Evolutionary conservation across 495 filamentous ascomycete genomes (phyloP).

Genomic region (Beverwykella pulmonaria): DNA sequence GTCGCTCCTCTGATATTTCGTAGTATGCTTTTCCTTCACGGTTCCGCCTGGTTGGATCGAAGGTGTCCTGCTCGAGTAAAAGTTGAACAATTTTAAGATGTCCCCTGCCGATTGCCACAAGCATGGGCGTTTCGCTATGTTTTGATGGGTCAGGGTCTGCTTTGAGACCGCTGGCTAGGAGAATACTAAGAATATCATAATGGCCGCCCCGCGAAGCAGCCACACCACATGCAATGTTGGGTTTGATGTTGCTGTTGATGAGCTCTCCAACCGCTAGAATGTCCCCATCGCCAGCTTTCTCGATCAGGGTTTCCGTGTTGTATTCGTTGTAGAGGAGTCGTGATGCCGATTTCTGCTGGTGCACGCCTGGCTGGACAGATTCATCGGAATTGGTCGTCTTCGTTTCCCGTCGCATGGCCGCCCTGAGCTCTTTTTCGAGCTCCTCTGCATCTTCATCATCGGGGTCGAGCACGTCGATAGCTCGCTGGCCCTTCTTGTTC

Average conservation of each 20-base stretch:
- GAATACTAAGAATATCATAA: constrained; percentile 77
- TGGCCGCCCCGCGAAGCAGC: constrained; percentile 93
- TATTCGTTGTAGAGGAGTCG: constrained; percentile 55
- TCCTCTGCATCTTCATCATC: constrained; percentile 66
- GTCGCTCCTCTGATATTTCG: constrained; percentile 79
- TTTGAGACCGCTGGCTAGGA: constrained; percentile 73
- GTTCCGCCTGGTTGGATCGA: constrained; percentile 72
- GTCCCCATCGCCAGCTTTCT: constrained; percentile 82
- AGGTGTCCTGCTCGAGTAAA: constrained; percentile 73
- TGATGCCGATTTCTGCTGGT: constrained; percentile 52
- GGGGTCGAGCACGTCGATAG: constrained; percentile 76
- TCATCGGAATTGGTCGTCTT: constrained; percentile 51
- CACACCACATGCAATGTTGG: constrained; percentile 82
- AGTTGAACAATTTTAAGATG: constrained; percentile 80
- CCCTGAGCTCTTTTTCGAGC: constrained; percentile 56
- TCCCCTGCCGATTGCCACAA: constrained; percentile 89
- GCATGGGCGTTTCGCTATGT: constrained; percentile 80
- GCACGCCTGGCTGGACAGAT: constrained; percentile 48
- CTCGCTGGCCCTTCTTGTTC: constrained; percentile 84
- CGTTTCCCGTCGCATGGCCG: constrained; percentile 51
- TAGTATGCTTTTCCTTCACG: constrained; percentile 72
- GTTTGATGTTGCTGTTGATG: constrained; percentile 71
- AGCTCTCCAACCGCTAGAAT: constrained; percentile 76
- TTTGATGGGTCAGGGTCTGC: constrained; percentile 78
- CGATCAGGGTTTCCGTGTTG: constrained; percentile 66